phyloP scores from a whole-genome alignment of 768 basidiomycete species.

The Termitomyces sp. region DNA sequence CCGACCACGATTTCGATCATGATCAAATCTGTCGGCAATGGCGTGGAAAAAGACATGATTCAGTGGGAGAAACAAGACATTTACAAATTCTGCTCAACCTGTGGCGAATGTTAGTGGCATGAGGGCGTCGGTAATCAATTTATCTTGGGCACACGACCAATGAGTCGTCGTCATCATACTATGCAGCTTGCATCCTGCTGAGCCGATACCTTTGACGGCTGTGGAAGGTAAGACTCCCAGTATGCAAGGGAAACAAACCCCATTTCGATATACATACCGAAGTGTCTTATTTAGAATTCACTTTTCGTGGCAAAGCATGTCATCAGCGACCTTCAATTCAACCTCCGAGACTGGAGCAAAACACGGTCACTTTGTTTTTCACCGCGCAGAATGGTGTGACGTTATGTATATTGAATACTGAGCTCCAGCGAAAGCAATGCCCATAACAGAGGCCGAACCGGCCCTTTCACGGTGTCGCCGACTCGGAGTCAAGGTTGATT shows the following conservation, averaged over 20 bases:
- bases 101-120: background rate
- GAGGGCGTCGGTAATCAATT: background rate
- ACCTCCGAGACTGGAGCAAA: background rate
- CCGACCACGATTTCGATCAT: background rate
- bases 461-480: background rate
- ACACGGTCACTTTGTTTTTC: background rate
- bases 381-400: background rate
- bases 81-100: background rate
- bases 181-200: background rate
- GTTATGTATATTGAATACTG: background rate
- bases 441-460: background rate
- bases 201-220: background rate
- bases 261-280: background rate
- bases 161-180: too few relatives aligned
- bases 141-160: background rate
- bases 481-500: background rate
- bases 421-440: conserved; percentile 1
- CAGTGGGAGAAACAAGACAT: background rate
- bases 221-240: background rate
- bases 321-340: background rate
- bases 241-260: background rate
- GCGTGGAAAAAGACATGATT: background rate
- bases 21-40: background rate
- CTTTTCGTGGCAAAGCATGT: background rate
- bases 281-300: background rate